These are phyloP conservation scores for Paecilomyces formosus DNA, from an alignment of 2,329 filamentous ascomycete species.

Conservation along the genomic window DNA sequence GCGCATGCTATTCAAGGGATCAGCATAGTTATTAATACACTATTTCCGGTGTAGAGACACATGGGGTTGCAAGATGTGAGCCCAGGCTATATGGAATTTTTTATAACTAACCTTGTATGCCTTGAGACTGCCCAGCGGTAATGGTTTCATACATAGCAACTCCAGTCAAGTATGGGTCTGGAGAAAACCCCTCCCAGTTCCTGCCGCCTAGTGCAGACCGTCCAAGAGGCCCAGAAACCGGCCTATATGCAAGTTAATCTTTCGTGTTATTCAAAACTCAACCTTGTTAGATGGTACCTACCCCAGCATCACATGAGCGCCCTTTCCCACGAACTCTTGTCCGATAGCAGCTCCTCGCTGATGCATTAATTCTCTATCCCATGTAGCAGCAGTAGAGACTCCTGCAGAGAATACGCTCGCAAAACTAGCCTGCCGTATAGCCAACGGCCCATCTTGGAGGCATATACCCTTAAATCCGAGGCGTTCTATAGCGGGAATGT, in stretches of 20 bases:
- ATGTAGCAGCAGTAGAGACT: conserved; percentile 59
- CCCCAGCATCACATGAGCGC: conserved; percentile 36
- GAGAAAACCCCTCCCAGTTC: conserved; percentile 40
- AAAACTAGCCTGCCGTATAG: conserved; percentile 61
- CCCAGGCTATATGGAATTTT: no score
- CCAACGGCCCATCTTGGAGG: conserved; percentile 36
- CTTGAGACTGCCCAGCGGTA: conserved; percentile 34
- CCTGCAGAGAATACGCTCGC: conserved; percentile 67
- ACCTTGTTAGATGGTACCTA: conserved; percentile 17
- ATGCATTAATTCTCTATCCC: conserved; percentile 51
- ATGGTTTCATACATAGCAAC: conserved; percentile 35
- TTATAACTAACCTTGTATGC: conserved; percentile 50
- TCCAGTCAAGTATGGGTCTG: conserved; percentile 39
- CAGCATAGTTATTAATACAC: background rate
- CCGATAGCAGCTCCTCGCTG: conserved; percentile 48
- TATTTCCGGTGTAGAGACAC: no score
- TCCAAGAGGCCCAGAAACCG: conserved; percentile 30
- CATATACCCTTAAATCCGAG: conserved; percentile 31
- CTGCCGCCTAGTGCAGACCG: conserved; percentile 31
- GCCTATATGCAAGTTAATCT: conserved; percentile 4
- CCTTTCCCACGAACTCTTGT: conserved; percentile 36
- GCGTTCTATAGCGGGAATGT: conserved; percentile 23
- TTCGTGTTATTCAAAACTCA: conserved; percentile 3
- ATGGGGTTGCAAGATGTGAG: no score
- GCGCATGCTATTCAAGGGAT: conserved; percentile 24